Evolutionary conservation across 495 filamentous ascomycete genomes (phyloP).

Genomic region (Cercophora samala): DNA sequence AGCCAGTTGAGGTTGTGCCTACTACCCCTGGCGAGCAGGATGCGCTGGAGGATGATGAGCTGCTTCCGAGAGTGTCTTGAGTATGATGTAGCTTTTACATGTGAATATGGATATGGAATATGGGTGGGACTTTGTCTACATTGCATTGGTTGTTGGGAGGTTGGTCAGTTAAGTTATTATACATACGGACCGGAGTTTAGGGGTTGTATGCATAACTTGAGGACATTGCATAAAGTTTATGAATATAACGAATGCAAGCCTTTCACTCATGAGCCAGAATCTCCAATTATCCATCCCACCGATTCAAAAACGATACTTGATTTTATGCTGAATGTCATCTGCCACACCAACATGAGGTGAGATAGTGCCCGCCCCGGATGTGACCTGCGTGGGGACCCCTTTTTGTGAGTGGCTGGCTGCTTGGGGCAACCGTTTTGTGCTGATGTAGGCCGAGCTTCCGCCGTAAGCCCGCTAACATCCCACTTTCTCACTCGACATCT

Average conservation of each 20-base stretch:
- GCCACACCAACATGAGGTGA: background rate
- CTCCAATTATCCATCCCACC: background rate
- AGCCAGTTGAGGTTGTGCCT: background rate
- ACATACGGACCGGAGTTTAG: background rate
- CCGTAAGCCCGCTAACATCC: background rate
- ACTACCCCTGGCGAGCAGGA: slow-evolving; percentile 14
- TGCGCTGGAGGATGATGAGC: slow-evolving; percentile 29
- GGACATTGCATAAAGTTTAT: background rate
- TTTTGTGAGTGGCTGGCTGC: background rate
- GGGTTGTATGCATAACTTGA: background rate
- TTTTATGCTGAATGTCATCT: background rate
- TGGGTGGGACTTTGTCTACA: background rate
- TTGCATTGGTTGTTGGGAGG: slow-evolving; percentile 1
- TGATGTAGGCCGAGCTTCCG: background rate
- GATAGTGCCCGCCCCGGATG: background rate
- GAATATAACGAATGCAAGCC: background rate
- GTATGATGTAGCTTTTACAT: background rate
- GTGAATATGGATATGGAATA: background rate
- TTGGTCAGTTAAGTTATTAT: background rate
- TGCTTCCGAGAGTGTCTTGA: slow-evolving; percentile 21
- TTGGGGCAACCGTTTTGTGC: too few species aligned
- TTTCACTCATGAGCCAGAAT: background rate
- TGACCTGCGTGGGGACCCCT: background rate
- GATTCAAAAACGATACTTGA: background rate
- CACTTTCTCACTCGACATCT: background rate